Conservation (phyloP, 2,329 filamentous ascomycete genomes). For the Beauveria pseudobassiana region DNA sequence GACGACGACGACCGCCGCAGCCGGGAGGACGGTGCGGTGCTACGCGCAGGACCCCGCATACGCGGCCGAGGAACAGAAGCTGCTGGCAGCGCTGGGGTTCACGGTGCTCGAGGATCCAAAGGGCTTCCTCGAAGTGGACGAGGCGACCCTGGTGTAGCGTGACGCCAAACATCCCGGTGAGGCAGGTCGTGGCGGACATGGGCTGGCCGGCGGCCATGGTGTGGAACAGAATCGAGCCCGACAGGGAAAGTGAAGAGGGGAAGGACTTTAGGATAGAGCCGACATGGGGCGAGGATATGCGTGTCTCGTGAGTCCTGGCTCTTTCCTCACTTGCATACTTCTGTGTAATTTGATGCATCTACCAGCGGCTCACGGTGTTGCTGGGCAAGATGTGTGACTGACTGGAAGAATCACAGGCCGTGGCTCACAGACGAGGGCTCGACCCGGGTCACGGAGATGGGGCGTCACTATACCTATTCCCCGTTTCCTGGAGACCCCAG, state of each 20-base stretch:
- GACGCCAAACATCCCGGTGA: conserved; percentile 15
- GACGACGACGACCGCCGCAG: background rate
- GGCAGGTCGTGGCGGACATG: conserved; percentile 17
- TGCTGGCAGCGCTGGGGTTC: conserved; percentile 7
- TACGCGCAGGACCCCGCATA: conserved; percentile 15
- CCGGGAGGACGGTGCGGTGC: background rate
- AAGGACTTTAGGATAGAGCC: background rate
- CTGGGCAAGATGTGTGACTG: background rate
- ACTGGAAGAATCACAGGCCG: background rate
- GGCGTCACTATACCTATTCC: background rate
- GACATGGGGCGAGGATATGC: background rate
- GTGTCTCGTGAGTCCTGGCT: background rate
- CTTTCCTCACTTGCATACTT: background rate
- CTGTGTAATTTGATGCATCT: too few species aligned
- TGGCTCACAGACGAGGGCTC: background rate
- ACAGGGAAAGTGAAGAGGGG: background rate
- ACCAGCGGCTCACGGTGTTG: too few species aligned
- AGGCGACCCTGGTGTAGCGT: conserved; percentile 14
- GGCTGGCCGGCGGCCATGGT: conserved; percentile 16
- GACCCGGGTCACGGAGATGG: background rate
- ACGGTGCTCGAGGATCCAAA: conserved; percentile 11
- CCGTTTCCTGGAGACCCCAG: background rate
- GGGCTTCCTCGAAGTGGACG: conserved; percentile 17
- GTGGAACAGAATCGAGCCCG: conserved; percentile 11
- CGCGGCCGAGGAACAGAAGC: background rate